Evolutionary conservation across 257 asterid genomes (phyloP), one percentile per base, ranked within the genome.

Genomic region (Dorcoceras hygrometricum): DNA sequence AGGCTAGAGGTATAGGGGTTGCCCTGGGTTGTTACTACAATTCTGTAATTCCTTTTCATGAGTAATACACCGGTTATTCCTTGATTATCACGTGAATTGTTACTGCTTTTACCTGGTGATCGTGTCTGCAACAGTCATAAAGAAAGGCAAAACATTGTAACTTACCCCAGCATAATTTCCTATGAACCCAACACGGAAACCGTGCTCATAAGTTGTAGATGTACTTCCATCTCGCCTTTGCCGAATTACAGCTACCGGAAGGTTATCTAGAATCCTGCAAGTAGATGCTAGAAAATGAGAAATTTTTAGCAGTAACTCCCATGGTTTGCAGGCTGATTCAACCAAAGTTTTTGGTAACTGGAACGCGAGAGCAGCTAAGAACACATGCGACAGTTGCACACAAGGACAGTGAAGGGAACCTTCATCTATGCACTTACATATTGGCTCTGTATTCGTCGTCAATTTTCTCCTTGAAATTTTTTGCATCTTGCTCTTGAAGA

Each of bases 91-190:
- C n/a, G n/a, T n/a, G n/a, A n/a, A n/a, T n/a, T n/a, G n/a, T n/a
- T n/a, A n/a, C n/a, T n/a, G n/a, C n/a, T n/a, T n/a, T n/a, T n/a
- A n/a, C n/a, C n/a, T n/a, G n/a, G n/a, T n/a, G n/a, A n/a, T n/a
- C n/a, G n/a, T n/a, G n/a, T n/a, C n/a, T n/a, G n/a, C n/a, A n/a
- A n/a, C n/a, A n/a, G n/a, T n/a, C n/a, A n/a, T n/a, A 51, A 64
- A 75, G 73, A 75, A 6, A 62, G 55, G 62, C 62, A 77, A 50
- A 57, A 25, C 7, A 36, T 24, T 34, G 73, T 62, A 67, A 73
- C 94, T 67, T 70, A 89, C 97, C 95, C 95, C 95, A 69, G 94
- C 95, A 73, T 85, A 90, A 67, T 80, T 87, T 62, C 95, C 97
- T 78, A 84, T 87, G 86, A 90, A 90, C 28, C 97, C 97, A 75